Evolutionary conservation across 2,329 filamentous ascomycete species (phyloP).

Genomic region (Leptosphaerulina australis): DNA sequence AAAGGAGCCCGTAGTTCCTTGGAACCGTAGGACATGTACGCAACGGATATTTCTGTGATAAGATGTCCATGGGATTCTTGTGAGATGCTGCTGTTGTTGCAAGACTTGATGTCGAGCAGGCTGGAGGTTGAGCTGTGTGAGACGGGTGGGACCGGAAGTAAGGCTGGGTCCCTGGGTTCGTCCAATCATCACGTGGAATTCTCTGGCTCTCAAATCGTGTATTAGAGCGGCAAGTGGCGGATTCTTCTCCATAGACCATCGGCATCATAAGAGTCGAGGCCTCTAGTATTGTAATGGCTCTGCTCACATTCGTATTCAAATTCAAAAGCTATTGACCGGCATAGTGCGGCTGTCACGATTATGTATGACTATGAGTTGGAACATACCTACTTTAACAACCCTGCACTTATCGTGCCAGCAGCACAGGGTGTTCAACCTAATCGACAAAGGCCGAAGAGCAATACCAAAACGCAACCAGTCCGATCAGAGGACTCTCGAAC

Average conservation of each 20-base stretch:
- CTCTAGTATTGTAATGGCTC: neutral
- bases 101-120: constrained; percentile 9
- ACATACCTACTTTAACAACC: constrained; percentile 36
- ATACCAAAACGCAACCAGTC: constrained; percentile 10
- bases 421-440: constrained; percentile 22
- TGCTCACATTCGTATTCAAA: neutral
- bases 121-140: constrained; percentile 17
- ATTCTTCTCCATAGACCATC: constrained; percentile 1
- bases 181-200: constrained; percentile 15
- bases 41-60: constrained; percentile 9
- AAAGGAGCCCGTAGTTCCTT: constrained; percentile 5
- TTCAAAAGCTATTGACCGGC: neutral
- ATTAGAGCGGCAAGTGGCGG: constrained; percentile 8
- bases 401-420: constrained; percentile 34
- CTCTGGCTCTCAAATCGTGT: neutral
- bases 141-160: constrained; percentile 18
- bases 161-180: constrained; percentile 14
- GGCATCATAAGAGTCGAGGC: too few relatives aligned
- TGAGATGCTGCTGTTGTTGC: neutral
- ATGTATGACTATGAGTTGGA: constrained; percentile 42
- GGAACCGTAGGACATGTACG: constrained; percentile 14
- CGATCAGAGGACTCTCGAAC: neutral
- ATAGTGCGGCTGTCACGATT: neutral
- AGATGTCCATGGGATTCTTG: constrained; percentile 16
- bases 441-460: constrained; percentile 22